These are phyloP conservation scores for Lichtheimia ramosa DNA, from an alignment of 371 early-diverging fungal genomes.

Conservation along the genomic window DNA sequence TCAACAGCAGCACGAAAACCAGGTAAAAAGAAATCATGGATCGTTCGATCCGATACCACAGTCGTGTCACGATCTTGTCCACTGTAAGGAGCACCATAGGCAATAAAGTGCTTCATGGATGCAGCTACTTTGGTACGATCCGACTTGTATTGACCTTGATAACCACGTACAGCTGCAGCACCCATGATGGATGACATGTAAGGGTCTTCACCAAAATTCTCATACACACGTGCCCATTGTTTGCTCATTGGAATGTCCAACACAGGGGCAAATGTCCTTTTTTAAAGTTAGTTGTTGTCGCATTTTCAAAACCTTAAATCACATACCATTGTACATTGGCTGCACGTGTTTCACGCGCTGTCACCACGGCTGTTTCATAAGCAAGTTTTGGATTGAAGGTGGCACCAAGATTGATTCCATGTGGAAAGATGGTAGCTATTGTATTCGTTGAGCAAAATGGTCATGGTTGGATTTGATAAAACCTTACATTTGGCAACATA, in stretches of 20 bases:
- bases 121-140: conserved; percentile 57
- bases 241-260: conserved; percentile 65
- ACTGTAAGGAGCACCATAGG: conserved; percentile 43
- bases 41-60: conserved; percentile 56
- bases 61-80: conserved; percentile 65
- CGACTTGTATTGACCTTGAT: conserved; percentile 65
- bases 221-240: conserved; percentile 71
- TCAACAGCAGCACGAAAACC: conserved; percentile 64
- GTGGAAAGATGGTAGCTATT: conserved; percentile 54
- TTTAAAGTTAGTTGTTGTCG: conserved; percentile 9
- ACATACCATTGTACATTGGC: conserved; percentile 40
- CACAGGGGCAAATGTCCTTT: conserved; percentile 70
- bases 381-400: conserved; percentile 50
- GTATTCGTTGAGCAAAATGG: not conserved
- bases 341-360: conserved; percentile 47
- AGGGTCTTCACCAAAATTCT: conserved; percentile 63
- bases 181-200: conserved; percentile 58
- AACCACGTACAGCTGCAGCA: conserved; percentile 52
- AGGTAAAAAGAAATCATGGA: conserved; percentile 66
- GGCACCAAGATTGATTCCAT: conserved; percentile 54
- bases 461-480: too few relatives aligned
- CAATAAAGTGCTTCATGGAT: conserved; percentile 54
- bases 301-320: too few relatives aligned
- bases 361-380: conserved; percentile 49
- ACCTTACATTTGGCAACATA: conserved; percentile 51